A percentile compares a stretch with the other conserved stretches of the same genome.
phyloP scores from a whole-genome alignment of 2,329 filamentous ascomycete genomes.

The Hymenoscyphus infarciens region DNA sequence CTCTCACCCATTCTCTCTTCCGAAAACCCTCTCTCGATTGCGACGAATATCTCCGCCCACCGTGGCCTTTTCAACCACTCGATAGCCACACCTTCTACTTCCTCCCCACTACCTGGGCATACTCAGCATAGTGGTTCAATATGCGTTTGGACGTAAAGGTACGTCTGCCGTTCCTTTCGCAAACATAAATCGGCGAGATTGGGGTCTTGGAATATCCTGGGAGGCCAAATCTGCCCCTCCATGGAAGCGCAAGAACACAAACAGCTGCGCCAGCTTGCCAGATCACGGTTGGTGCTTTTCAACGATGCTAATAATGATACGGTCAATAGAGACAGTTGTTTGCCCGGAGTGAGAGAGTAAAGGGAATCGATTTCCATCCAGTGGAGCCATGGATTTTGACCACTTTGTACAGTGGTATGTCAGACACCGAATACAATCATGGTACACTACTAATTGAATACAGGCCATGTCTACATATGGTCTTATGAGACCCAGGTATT shows the following conservation, averaged over 20 bases:
- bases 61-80: constrained; percentile 18
- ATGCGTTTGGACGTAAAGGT: constrained; percentile 62
- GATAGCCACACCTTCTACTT: constrained; percentile 26
- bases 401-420: constrained; percentile 87
- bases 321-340: constrained; percentile 70
- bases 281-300: not conserved
- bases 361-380: constrained; percentile 95
- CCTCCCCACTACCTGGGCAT: constrained; percentile 19
- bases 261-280: constrained; percentile 23
- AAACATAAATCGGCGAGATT: not conserved
- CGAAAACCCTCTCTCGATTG: not conserved
- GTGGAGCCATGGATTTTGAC: constrained; percentile 96
- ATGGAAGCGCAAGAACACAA: constrained; percentile 17
- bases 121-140: constrained; percentile 29
- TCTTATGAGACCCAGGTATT: constrained; percentile 84
- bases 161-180: constrained; percentile 26
- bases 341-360: constrained; percentile 91
- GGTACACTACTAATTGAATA: constrained; percentile 29
- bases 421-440: constrained; percentile 20
- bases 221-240: constrained; percentile 10
- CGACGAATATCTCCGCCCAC: constrained; percentile 5
- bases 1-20: not conserved
- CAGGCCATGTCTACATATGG: constrained; percentile 98
- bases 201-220: constrained; percentile 5
- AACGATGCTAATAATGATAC: not conserved